These are phyloP conservation scores for Daldinia childiae DNA, from an alignment of 495 filamentous ascomycete species.

Conservation along the genomic window DNA sequence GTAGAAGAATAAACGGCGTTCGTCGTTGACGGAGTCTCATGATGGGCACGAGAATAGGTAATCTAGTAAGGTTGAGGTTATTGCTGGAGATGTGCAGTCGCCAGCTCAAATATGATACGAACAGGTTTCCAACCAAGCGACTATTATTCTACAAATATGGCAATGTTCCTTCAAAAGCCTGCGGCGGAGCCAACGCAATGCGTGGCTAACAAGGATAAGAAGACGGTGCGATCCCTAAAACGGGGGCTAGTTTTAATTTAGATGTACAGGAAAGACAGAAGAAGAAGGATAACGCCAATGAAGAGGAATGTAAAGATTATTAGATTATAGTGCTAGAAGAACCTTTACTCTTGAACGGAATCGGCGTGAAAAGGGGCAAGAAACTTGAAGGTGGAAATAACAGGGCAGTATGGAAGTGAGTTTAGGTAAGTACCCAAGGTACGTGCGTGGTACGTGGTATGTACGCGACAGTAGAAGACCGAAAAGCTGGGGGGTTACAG, in stretches of 20 bases:
- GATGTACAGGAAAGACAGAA: conserved; percentile 14
- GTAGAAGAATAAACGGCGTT: conserved; percentile 55
- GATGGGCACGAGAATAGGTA: conserved; percentile 17
- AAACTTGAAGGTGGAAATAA: conserved; percentile 18
- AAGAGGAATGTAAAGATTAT: conserved; percentile 12
- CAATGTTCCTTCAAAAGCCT: conserved; percentile 3
- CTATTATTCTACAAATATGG: conserved; percentile 1
- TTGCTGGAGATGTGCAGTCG: background rate
- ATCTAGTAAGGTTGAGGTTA: background rate
- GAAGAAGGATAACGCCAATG: conserved; percentile 16
- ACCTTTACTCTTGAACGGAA: background rate
- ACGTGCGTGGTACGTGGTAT: background rate
- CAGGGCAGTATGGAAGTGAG: conserved; percentile 4
- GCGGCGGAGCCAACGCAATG: background rate
- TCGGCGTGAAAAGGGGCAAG: conserved; percentile 21
- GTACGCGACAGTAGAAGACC: conserved; percentile 4
- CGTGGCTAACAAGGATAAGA: background rate
- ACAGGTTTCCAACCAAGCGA: background rate
- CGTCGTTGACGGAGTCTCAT: conserved; percentile 55
- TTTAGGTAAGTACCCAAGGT: background rate
- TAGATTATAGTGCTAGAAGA: conserved; percentile 16
- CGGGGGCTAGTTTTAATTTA: background rate
- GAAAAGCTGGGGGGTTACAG: conserved; percentile 1
- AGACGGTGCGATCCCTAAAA: conserved; percentile 3
- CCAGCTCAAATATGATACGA: background rate